Evolutionary conservation across 208 protist species (phyloP), one percentile per base, ranked within the genome.

Genomic region (Paratrypanosoma confusum): DNA sequence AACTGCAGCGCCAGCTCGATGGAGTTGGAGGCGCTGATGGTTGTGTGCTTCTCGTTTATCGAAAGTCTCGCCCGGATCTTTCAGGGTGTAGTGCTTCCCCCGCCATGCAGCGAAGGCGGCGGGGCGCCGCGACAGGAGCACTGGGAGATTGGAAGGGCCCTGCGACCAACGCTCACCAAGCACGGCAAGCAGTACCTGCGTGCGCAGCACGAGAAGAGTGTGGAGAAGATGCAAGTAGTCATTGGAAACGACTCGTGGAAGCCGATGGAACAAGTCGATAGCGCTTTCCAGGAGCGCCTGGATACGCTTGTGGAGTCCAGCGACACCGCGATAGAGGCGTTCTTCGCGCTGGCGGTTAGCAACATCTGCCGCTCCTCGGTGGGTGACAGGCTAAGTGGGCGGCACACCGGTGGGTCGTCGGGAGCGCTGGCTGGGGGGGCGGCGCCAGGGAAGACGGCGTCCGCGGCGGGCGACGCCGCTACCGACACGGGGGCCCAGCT

Each of bases 191-290:
- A 53, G n/a, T 73, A 66, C 45, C 68, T 91, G 28, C 57, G 63
- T n/a, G 25, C 43, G 0, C 63, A 75, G 29, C 78, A 91, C 56
- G 47, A 24, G 14, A 31, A 50, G 27, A 62, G 68, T 44, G 57
- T 67, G 32, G 82, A 83, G 45, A 83, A 78, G 26, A 36, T 91
- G 18, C 58, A 44, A 5, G 59, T 84, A 39, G 65, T 83, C 25
- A 42, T 79, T 29, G 75, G 83, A 36, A 63, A 45, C 8, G 82
- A 91, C 52, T 71, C 57, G 28, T 91, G 82, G 82, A 25, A 43
- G 14, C 54, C 71, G 7, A 65, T 73, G 21, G 67, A 70, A 26
- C 46, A 39, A 11, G 55, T 87, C 29, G 65, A 77, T 38, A 34
- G 42, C 3, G 25, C 60, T 3, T 81, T 84, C 45, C 82, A 91